Conservation (phyloP, 2,329 filamentous ascomycete species). For the Fusarium sacchari region DNA sequence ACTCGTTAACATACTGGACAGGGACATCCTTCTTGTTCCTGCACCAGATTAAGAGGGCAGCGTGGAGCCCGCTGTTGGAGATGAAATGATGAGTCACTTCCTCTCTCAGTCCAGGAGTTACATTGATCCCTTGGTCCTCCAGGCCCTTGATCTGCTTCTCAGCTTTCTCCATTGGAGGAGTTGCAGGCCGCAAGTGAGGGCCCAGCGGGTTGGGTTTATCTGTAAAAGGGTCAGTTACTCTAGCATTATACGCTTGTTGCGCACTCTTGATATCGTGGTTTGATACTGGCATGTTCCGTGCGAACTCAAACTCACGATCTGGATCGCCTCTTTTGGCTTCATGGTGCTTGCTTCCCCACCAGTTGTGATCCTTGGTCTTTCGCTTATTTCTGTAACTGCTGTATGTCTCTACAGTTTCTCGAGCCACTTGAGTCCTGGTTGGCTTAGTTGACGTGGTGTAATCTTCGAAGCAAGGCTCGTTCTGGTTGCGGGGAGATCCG, state of each 20-base stretch:
- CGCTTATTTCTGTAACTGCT: neutral
- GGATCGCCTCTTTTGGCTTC: slow-evolving; percentile 1
- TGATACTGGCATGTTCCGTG: slow-evolving; percentile 7
- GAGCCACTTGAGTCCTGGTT: neutral
- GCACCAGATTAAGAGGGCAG: slow-evolving; percentile 25
- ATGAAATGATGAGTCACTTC: slow-evolving; percentile 17
- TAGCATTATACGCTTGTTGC: neutral
- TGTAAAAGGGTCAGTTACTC: neutral
- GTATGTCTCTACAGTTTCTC: neutral
- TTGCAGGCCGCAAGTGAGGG: slow-evolving; percentile 19
- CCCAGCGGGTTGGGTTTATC: slow-evolving; percentile 1
- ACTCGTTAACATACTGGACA: slow-evolving; percentile 18
- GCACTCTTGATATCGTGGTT: neutral
- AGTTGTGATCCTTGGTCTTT: neutral
- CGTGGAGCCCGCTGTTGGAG: slow-evolving; percentile 9
- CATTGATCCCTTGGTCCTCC: neutral
- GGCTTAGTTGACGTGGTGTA: neutral
- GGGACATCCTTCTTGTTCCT: neutral
- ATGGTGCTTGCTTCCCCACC: slow-evolving; percentile 14
- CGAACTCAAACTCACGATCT: slow-evolving; percentile 20
- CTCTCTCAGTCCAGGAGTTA: slow-evolving; percentile 1
- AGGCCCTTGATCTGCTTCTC: slow-evolving; percentile 13
- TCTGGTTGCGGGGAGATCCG: neutral
- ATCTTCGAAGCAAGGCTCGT: neutral
- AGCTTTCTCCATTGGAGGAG: slow-evolving; percentile 21